phyloP scores from a whole-genome alignment of 108 stramenopile species.

The Cyclotella kingstonii region DNA sequence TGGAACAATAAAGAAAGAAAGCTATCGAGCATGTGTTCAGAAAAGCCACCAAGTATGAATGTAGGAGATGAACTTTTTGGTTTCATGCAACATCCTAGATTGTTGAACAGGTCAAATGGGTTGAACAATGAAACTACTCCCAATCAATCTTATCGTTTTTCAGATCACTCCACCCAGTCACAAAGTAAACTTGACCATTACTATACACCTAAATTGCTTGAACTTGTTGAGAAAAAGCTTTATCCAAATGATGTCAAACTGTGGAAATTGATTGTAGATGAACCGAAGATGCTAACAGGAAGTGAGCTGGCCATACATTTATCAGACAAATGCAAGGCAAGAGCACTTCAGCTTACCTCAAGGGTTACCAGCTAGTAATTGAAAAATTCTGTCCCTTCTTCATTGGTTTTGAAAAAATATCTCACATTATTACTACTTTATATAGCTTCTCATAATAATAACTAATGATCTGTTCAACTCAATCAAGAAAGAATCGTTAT shows the following conservation, averaged over 20 bases:
- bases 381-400: no score
- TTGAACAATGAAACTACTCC: neutral
- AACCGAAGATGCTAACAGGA: conserved; percentile 12
- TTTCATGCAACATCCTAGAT: conserved; percentile 15
- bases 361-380: no score
- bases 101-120: neutral
- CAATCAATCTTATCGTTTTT: neutral
- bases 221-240: conserved; percentile 4
- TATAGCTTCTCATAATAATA: no score
- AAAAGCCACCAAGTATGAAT: conserved; percentile 5
- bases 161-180: conserved; percentile 28
- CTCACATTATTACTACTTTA: no score
- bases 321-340: conserved; percentile 8
- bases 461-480: no score
- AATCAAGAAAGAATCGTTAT: no score
- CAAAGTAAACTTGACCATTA: conserved; percentile 23
- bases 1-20: neutral
- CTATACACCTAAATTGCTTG: conserved; percentile 15
- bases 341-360: conserved; percentile 2
- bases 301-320: conserved; percentile 19
- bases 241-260: conserved; percentile 31
- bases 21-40: neutral
- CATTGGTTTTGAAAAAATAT: no score
- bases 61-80: conserved; percentile 17
- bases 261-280: conserved; percentile 17